Percentiles rank a stretch among this genome's conserved stretches.
Conservation (phyloP, 2,329 filamentous ascomycete species). For the Lasiodiplodia gonubiensis region DNA sequence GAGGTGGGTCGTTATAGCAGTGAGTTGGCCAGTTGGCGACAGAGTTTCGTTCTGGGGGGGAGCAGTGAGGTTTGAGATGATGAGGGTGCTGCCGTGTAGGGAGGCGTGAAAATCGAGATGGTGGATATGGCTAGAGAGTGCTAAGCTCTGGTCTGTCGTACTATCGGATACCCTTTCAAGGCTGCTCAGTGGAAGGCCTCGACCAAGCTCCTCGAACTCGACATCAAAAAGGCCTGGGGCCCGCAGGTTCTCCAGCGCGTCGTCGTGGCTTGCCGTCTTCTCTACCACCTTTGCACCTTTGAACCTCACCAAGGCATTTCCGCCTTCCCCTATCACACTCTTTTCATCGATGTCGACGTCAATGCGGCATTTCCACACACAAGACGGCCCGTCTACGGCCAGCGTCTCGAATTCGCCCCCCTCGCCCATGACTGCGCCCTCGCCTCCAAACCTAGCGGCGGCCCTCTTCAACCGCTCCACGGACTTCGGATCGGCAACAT, state of each 20-base stretch:
- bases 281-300: conserved; percentile 60
- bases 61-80: conserved; percentile 47
- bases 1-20: conserved; percentile 47
- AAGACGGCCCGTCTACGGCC: conserved; percentile 76
- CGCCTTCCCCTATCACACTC: conserved; percentile 72
- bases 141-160: background rate
- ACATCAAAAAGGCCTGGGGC: conserved; percentile 71
- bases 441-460: conserved; percentile 70
- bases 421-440: conserved; percentile 82
- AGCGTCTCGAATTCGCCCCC: conserved; percentile 97
- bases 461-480: conserved; percentile 58
- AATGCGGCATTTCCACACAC: conserved; percentile 75
- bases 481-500: conserved; percentile 67
- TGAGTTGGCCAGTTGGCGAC: conserved; percentile 42
- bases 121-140: background rate
- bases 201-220: conserved; percentile 57
- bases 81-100: conserved; percentile 50
- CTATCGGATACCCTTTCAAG: background rate
- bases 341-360: conserved; percentile 64
- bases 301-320: conserved; percentile 75
- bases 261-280: conserved; percentile 43
- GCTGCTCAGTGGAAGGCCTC: background rate
- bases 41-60: conserved; percentile 9
- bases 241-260: conserved; percentile 48
- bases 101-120: conserved; percentile 3